Evolutionary conservation across 345 rosid genomes (phyloP).

Genomic region (Brassica rapa): DNA sequence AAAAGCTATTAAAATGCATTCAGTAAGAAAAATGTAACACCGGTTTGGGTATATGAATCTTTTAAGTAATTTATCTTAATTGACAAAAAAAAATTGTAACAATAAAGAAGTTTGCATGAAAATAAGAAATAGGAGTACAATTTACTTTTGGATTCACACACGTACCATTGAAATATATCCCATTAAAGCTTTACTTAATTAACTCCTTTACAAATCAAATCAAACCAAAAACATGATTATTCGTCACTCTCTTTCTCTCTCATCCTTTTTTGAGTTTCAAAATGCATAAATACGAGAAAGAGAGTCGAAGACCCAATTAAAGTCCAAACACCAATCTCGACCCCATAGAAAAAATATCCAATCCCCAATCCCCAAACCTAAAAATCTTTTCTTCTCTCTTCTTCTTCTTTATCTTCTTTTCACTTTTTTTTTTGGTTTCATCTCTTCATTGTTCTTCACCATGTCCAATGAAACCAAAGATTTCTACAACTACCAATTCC

Average conservation of each 20-base stretch:
- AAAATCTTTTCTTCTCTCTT: constrained; percentile 27
- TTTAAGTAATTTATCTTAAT: no score
- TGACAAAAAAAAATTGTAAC: no score
- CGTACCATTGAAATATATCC: constrained; percentile 13
- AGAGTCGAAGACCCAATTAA: constrained; percentile 37
- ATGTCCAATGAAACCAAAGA: constrained; percentile 79
- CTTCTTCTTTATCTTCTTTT: constrained; percentile 15
- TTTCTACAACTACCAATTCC: constrained; percentile 48
- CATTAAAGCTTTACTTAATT: constrained; percentile 3
- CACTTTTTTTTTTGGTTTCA: not conserved
- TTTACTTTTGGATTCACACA: constrained; percentile 13
- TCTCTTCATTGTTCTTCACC: constrained; percentile 34
- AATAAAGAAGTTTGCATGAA: no score
- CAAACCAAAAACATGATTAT: constrained; percentile 20
- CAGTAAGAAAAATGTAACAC: no score
- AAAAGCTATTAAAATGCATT: no score
- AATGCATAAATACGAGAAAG: constrained; percentile 44
- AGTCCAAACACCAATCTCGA: constrained; percentile 41
- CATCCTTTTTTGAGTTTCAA: constrained; percentile 35
- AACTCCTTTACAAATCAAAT: constrained; percentile 8
- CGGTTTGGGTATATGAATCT: no score
- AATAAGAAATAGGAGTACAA: not conserved
- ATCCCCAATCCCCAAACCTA: constrained; percentile 41
- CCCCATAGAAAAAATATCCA: constrained; percentile 21
- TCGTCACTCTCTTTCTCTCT: constrained; percentile 10